A percentile compares a stretch with the other conserved stretches of the same genome.
Conservation (phyloP, 2,329 filamentous ascomycete species). For the Drechslerella dactyloides region DNA sequence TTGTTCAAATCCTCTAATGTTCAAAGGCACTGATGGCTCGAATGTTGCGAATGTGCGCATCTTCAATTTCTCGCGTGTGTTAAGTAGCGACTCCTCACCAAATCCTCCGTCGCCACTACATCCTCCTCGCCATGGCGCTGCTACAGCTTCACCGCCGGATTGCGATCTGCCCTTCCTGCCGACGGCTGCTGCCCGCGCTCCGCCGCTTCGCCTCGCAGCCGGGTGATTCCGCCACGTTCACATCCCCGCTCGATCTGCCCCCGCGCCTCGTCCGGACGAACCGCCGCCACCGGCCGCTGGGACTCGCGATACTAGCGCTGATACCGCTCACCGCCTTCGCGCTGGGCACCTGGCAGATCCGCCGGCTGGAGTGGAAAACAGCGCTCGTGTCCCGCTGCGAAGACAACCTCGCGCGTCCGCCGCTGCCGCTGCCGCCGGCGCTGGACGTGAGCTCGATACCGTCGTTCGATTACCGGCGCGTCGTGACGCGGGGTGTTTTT, state of each 20-base stretch:
- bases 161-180: conserved; percentile 37
- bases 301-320: conserved; percentile 79
- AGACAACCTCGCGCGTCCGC: conserved; percentile 73
- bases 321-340: conserved; percentile 91
- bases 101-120: too few species aligned
- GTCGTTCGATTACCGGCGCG: conserved; percentile 90
- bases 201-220: conserved; percentile 17
- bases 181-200: conserved; percentile 20
- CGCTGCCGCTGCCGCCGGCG: conserved; percentile 81
- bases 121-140: too few species aligned
- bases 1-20: too few species aligned
- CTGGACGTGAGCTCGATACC: conserved; percentile 80
- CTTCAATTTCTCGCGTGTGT: too few species aligned
- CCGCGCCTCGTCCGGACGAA: conserved; percentile 76
- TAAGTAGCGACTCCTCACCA: too few species aligned
- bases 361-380: conserved; percentile 91
- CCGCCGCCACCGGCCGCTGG: conserved; percentile 72
- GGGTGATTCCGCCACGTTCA: conserved; percentile 31
- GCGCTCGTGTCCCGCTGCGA: conserved; percentile 89
- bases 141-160: conserved; percentile 4
- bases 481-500: conserved; percentile 75
- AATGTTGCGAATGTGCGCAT: too few species aligned
- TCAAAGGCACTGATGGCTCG: too few species aligned
- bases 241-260: conserved; percentile 83
- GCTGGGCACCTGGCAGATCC: conserved; percentile 93